Conservation (phyloP, 2,329 filamentous ascomycete species). For the Aspergillus intermedius region DNA sequence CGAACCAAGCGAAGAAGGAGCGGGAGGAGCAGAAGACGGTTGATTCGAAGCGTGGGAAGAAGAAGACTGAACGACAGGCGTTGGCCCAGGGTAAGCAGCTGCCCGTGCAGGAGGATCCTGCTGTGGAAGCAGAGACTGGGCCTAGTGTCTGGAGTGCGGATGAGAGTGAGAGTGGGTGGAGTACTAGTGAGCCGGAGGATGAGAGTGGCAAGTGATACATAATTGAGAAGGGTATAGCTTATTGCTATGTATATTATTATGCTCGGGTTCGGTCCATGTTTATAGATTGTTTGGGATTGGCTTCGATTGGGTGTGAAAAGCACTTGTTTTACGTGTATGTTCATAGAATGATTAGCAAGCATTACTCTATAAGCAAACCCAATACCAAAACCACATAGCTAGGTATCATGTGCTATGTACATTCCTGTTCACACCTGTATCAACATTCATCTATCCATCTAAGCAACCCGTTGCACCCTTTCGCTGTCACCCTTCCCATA, state of each 20-base stretch:
- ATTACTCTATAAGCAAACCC: too few species aligned
- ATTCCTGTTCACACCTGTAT: too few species aligned
- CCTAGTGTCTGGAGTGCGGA: slow-evolving; percentile 29
- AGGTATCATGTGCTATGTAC: too few species aligned
- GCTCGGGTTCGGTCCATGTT: too few species aligned
- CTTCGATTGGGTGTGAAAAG: too few species aligned
- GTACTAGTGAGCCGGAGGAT: slow-evolving; percentile 19
- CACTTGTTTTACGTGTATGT: too few species aligned
- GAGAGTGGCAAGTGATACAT: slow-evolving; percentile 7
- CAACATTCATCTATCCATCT: not conserved
- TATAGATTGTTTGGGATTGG: too few species aligned
- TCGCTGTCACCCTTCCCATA: slow-evolving; percentile 41
- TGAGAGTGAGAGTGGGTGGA: slow-evolving; percentile 33
- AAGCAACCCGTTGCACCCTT: slow-evolving; percentile 12
- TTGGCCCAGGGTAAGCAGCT: too few species aligned
- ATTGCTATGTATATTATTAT: not conserved
- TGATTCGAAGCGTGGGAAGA: slow-evolving; percentile 15
- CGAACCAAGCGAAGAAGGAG: slow-evolving; percentile 16
- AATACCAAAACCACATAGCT: too few species aligned
- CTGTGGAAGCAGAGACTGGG: not conserved
- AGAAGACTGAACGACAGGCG: slow-evolving; percentile 1
- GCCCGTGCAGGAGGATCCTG: not conserved
- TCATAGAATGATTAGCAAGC: too few species aligned
- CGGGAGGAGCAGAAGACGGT: slow-evolving; percentile 15
- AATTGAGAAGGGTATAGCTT: not conserved